These are phyloP conservation scores for Suillus weaverae DNA, from an alignment of 768 basidiomycete genomes.

Conservation along the genomic window DNA sequence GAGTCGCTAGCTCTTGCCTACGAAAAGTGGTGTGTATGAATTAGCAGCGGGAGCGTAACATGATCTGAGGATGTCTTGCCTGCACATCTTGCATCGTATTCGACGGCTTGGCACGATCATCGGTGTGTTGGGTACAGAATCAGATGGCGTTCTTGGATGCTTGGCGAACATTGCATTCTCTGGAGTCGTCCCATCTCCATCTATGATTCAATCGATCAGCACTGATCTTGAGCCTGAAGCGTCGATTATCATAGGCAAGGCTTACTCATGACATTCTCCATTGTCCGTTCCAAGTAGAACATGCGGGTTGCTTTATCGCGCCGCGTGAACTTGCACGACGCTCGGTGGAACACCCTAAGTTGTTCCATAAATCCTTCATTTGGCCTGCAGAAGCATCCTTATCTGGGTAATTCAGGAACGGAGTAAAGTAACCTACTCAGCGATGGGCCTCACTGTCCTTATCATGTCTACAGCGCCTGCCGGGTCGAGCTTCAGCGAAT, in stretches of 20 bases:
- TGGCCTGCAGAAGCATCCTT: conserved; percentile 51
- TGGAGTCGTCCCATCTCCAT: conserved; percentile 69
- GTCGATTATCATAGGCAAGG: neutral
- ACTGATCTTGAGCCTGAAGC: neutral
- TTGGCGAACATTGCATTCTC: conserved; percentile 76
- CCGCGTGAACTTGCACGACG: conserved; percentile 65
- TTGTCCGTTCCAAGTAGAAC: conserved; percentile 80
- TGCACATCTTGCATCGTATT: conserved; percentile 92
- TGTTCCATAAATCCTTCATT: conserved; percentile 82
- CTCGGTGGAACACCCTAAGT: conserved; percentile 75
- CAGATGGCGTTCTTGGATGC: conserved; percentile 63
- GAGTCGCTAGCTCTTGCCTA: conserved; percentile 81
- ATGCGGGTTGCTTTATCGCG: conserved; percentile 70
- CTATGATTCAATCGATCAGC: conserved; percentile 37
- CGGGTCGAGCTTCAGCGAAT: conserved; percentile 55
- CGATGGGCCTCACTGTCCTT: conserved; percentile 58
- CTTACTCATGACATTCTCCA: conserved; percentile 79
- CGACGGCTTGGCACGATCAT: conserved; percentile 52
- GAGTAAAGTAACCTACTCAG: conserved; percentile 54
- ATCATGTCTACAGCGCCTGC: conserved; percentile 70
- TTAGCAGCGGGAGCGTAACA: neutral
- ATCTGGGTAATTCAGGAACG: neutral
- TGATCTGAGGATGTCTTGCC: conserved; percentile 41
- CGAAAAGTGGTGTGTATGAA: neutral
- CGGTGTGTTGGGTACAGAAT: conserved; percentile 62